Evolutionary conservation across 495 filamentous ascomycete species (phyloP), one percentile per base, ranked within the genome.

Genomic region (Aspergillus bridgeri): DNA sequence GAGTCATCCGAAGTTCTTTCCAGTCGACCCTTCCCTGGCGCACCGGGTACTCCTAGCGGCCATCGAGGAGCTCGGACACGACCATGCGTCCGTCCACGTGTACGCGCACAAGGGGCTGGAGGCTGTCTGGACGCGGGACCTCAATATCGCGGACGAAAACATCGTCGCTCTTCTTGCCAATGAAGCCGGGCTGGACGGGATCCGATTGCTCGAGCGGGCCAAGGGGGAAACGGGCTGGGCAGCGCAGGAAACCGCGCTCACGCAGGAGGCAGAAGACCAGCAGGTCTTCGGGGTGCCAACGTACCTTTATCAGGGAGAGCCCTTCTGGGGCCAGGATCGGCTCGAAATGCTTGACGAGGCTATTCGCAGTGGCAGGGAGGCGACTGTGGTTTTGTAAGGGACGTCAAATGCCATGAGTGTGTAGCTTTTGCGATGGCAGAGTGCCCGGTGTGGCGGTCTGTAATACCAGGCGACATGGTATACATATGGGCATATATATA

Each of bases 11-110:
- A 64, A 58, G 44, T 64, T 23, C 53, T 64, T 60, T 42, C 61
- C 58, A 1, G 61, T 54, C 18, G 58, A 64, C 24, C 61, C 61
- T 1, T 64, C 61, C 24, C 61, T 64, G 22, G 54, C 58, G 6
- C 58, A 64, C 49, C 58, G 61, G 17, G 61, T 64, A 5, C 58
- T 64, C 7, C 51, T 60, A 0, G 61, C 61, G 2, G 61, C 54
- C 1, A 60, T 58, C n/a, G 54, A 60, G 4, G 61, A 60, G 38
- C 11, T 22, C 1, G 51, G 51, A 6, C 21, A 55, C 19, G 52
- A 60, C 24, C 17, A 18, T 19, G 18, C 21, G 17, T 27, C 51
- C 21, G 51, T 60, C 3, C 51, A 55, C 21, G 45, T 45, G 42
- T 55, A 27, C 51, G 58, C 51, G 7, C 58, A 33, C 5, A 29